Percentiles rank a stretch among this genome's conserved stretches.
phyloP scores from a whole-genome alignment of 73 alveolate species.

The Tetrahymena elliotti region DNA sequence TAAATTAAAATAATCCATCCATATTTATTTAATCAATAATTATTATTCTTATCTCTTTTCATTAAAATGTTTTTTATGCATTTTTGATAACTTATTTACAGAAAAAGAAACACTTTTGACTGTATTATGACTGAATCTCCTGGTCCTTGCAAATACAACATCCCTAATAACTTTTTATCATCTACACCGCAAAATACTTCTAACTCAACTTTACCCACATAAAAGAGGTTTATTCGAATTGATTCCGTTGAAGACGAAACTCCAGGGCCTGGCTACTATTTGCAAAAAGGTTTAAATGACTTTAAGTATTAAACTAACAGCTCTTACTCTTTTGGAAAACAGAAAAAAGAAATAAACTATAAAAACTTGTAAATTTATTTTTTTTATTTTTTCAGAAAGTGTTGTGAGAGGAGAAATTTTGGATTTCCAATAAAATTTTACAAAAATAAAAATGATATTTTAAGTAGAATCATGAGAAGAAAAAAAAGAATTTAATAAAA shows the following conservation, averaged over 20 bases:
- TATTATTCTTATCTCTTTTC: too few relatives aligned
- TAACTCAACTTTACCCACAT: neutral
- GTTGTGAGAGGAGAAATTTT: too few relatives aligned
- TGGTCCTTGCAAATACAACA: neutral
- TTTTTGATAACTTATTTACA: too few relatives aligned
- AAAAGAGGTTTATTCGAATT: neutral
- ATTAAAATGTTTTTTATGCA: too few relatives aligned
- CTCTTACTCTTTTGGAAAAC: neutral
- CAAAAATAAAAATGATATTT: too few relatives aligned
- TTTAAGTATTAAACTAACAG: neutral
- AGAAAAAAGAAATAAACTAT: neutral
- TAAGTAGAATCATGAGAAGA: too few relatives aligned
- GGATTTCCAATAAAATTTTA: too few relatives aligned
- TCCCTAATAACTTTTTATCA: neutral
- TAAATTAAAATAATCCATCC: too few relatives aligned
- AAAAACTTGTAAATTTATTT: neutral
- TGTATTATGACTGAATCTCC: neutral
- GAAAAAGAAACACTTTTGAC: neutral
- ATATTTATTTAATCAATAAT: too few relatives aligned
- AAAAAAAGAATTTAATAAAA: too few relatives aligned
- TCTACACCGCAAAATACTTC: neutral
- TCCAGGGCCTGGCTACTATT: neutral
- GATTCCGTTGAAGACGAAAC: neutral
- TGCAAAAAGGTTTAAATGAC: neutral
- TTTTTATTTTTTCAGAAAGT: too few relatives aligned